phyloP scores from a whole-genome alignment of 1,139 yeast genomes.

The Taphrina communis region DNA sequence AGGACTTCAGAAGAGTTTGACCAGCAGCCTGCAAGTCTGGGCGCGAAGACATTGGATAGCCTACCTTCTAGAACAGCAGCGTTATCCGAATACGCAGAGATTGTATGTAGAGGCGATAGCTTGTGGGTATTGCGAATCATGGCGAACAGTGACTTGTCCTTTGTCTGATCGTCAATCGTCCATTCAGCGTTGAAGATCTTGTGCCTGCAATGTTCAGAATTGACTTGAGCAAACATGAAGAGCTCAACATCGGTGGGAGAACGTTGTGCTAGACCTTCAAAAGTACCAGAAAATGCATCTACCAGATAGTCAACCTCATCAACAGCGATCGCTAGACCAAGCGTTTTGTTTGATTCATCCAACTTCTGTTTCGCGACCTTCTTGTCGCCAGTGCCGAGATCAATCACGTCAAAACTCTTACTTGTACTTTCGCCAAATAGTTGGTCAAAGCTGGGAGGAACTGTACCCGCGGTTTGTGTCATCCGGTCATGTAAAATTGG shows the following conservation, averaged over 20 bases:
- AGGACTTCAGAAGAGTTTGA: slow-evolving; percentile 73
- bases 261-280: slow-evolving; percentile 63
- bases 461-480: slow-evolving; percentile 73
- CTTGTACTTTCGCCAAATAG: slow-evolving; percentile 57
- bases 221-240: slow-evolving; percentile 99
- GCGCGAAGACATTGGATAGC: slow-evolving; percentile 73
- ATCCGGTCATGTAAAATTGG: slow-evolving; percentile 82
- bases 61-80: slow-evolving; percentile 96
- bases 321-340: slow-evolving; percentile 89
- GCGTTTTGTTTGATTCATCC: slow-evolving; percentile 71
- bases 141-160: slow-evolving; percentile 78
- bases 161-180: slow-evolving; percentile 85
- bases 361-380: slow-evolving; percentile 64
- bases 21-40: slow-evolving; percentile 60
- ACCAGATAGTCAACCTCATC: slow-evolving; percentile 91
- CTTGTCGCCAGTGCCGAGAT: slow-evolving; percentile 32
- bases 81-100: slow-evolving; percentile 95
- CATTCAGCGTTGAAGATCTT: slow-evolving; percentile 98
- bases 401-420: slow-evolving; percentile 13
- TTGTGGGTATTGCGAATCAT: slow-evolving; percentile 96
- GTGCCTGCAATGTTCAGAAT: slow-evolving; percentile 99
- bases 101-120: slow-evolving; percentile 74
- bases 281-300: slow-evolving; percentile 66
- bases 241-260: slow-evolving; percentile 98
- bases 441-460: slow-evolving; percentile 66